Conservation (phyloP, 2,329 filamentous ascomycete genomes). For the Penicillium sp. region DNA sequence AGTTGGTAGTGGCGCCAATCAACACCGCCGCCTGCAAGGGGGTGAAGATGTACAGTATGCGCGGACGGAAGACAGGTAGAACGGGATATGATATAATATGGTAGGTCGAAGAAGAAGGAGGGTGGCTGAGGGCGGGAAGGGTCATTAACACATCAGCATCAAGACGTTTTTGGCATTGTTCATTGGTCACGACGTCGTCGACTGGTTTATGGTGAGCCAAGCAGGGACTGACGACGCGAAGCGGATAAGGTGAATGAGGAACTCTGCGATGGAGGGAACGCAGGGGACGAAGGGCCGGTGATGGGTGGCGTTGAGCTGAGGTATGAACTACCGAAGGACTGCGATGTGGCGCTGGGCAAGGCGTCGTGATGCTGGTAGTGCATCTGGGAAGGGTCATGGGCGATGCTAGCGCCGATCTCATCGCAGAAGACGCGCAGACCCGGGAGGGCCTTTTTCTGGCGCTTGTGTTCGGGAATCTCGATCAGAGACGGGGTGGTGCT, state of each 20-base stretch:
- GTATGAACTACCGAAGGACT: conserved; percentile 39
- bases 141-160: conserved; percentile 29
- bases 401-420: conserved; percentile 36
- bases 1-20: background rate
- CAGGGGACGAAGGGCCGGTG: conserved; percentile 45
- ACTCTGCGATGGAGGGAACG: conserved; percentile 35
- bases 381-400: conserved; percentile 26
- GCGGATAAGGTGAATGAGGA: conserved; percentile 36
- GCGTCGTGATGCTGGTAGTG: conserved; percentile 30
- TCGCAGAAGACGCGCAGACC: conserved; percentile 46
- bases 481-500: conserved; percentile 36
- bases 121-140: background rate
- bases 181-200: background rate
- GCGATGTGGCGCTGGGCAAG: conserved; percentile 35
- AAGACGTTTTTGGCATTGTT: conserved; percentile 16
- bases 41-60: conserved; percentile 16
- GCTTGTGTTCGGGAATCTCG: conserved; percentile 37
- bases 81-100: background rate
- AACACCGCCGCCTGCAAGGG: conserved; percentile 26
- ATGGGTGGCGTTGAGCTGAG: conserved; percentile 42
- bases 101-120: conserved; percentile 8
- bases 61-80: background rate
- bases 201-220: conserved; percentile 31
- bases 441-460: conserved; percentile 42
- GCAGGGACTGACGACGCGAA: conserved; percentile 40